Evolutionary conservation across 2,329 filamentous ascomycete species (phyloP).

Genomic region (Colletotrichum spinosum): DNA sequence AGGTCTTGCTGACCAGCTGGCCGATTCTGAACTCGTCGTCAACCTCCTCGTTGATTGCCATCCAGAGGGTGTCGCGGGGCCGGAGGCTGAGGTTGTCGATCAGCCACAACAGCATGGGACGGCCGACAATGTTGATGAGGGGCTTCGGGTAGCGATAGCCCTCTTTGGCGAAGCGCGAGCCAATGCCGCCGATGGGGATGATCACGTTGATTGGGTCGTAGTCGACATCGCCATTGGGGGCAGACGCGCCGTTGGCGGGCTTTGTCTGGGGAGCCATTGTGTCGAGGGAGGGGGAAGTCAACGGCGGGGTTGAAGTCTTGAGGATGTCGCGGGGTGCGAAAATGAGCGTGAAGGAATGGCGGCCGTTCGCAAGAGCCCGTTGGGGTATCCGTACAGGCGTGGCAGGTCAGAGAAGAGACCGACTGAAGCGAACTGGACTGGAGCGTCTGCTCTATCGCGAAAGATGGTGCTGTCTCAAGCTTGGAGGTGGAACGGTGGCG

Average conservation of each 20-base stretch:
- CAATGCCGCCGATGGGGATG: slow-evolving; percentile 47
- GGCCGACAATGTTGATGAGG: slow-evolving; percentile 47
- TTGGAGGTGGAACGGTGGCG: slow-evolving; percentile 24
- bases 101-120: slow-evolving; percentile 46
- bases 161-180: slow-evolving; percentile 45
- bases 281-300: slow-evolving; percentile 1
- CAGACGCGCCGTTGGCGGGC: slow-evolving; percentile 26
- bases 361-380: not conserved
- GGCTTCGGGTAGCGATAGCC: slow-evolving; percentile 47
- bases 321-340: slow-evolving; percentile 3
- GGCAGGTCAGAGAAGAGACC: not conserved
- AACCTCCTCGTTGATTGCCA: slow-evolving; percentile 45
- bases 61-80: slow-evolving; percentile 44
- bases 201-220: slow-evolving; percentile 45
- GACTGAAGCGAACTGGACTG: not conserved
- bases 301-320: not conserved
- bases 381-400: no score
- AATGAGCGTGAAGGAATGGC: slow-evolving; percentile 4
- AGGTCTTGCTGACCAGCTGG: slow-evolving; percentile 43
- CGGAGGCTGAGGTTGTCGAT: slow-evolving; percentile 44
- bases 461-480: slow-evolving; percentile 20
- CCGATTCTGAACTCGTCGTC: slow-evolving; percentile 45
- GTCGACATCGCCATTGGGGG: slow-evolving; percentile 25
- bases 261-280: slow-evolving; percentile 30
- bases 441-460: slow-evolving; percentile 14